Base-by-base conservation (phyloP, 768 basidiomycete species). In the Thelephora aurantiotincta region DNA sequence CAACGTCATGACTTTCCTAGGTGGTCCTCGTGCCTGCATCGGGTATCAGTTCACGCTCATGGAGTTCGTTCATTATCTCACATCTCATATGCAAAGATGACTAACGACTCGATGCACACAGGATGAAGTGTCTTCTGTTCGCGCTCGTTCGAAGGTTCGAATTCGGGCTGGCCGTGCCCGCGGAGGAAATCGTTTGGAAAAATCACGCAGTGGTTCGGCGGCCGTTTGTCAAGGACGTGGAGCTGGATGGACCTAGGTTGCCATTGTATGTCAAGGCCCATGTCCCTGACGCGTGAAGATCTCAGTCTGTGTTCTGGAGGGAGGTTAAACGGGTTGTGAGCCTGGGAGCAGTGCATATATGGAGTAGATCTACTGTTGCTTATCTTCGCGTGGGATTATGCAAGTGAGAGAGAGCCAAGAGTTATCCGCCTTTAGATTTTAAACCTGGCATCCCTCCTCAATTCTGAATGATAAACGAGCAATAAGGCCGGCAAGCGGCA, bases 1-100 rank as follows among this genome's bases (percentile, higher is more conserved):
- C 6, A 71, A 79, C 54, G 55, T 76, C 51, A 56, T 82, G 33
- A 70, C 75, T 0, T 85, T 85, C 68, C 53, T 79, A 2, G 77
- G 77, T 33, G 82, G 82, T 5, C 75, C 78, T 12, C 69, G 71
- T 16, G 69, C 77, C 0, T 85, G 81, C 51, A 81, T 83, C 33
- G 80, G 80, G 0, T 82, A 74, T 56, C 71, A 75, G 3, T 82
- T 82, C 56, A 67, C 81, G 12, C 58, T 82, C 18, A 63, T 73
- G 13, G 78, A 78, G 75, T 78, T 50, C 35, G 75, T 68, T 18
- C n/a, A 7, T 18, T 16, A 3, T 6, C 33, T 33, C 7, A 41
- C 16, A 18, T 16, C 7, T 22, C 20, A 13, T 13, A 13, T 16
- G 13, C 5, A 16, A 6, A 30, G 6, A 14, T 18, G 12, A 12